Evolutionary conservation across 2,329 filamentous ascomycete species (phyloP).

Genomic region (Aureobasidium sp.): DNA sequence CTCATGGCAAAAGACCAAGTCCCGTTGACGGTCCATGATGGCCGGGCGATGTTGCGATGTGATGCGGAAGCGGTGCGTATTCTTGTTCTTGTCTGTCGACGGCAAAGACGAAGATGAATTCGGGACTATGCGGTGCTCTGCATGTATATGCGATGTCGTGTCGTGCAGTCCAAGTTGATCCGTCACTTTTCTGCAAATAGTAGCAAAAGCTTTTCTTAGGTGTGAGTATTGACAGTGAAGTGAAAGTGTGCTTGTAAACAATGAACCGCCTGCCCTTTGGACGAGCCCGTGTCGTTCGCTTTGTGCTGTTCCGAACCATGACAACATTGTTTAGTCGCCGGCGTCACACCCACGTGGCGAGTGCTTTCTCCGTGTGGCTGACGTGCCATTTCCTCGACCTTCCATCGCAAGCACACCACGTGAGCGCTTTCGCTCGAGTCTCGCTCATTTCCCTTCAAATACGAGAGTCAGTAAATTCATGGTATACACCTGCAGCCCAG

Average conservation of each 20-base stretch:
- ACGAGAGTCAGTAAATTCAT: background rate
- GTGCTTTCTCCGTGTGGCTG: background rate
- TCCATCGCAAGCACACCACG: background rate
- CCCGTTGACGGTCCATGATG: slow-evolving; percentile 32
- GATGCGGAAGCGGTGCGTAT: background rate
- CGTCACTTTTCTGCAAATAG: background rate
- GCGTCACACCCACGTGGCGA: background rate
- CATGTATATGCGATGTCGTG: background rate
- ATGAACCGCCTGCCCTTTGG: background rate
- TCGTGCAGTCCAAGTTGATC: background rate
- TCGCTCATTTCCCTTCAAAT: background rate
- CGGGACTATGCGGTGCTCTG: slow-evolving; percentile 1
- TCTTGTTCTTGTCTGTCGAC: background rate
- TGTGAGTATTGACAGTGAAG: background rate
- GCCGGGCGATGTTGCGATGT: background rate
- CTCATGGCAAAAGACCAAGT: slow-evolving; percentile 78
- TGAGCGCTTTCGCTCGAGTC: background rate
- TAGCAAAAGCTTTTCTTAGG: background rate
- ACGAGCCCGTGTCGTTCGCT: background rate
- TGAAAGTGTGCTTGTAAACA: background rate
- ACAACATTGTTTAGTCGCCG: background rate
- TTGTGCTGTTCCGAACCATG: background rate
- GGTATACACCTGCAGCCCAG: background rate
- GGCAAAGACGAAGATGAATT: background rate
- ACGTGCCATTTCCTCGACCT: background rate